Evolutionary conservation across 176 grass and related monocot genomes (phyloP).

Genomic region (Oryza longistaminata): DNA sequence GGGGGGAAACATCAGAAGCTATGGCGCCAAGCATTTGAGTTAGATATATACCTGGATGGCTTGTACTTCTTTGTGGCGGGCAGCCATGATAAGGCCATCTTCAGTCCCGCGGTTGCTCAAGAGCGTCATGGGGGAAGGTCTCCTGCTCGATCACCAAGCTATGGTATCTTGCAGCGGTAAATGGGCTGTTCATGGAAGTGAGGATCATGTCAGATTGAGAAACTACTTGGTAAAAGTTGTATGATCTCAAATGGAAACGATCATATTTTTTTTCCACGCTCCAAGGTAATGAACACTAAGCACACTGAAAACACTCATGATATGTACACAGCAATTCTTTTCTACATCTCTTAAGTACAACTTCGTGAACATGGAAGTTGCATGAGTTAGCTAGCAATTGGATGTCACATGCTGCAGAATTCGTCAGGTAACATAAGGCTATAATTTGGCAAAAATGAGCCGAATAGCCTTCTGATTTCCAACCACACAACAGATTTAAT

Average conservation of each 20-base stretch:
- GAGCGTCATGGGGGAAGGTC: constrained; percentile 72
- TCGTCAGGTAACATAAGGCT: background rate
- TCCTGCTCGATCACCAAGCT: constrained; percentile 92
- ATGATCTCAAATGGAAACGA: background rate
- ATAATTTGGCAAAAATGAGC: background rate
- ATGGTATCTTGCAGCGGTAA: constrained; percentile 85
- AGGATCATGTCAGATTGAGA: constrained; percentile 12
- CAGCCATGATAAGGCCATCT: constrained; percentile 91
- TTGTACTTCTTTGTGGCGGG: constrained; percentile 76
- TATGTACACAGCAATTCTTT: background rate
- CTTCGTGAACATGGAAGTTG: background rate
- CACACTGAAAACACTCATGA: background rate
- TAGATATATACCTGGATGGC: constrained; percentile 62
- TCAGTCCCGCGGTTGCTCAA: constrained; percentile 82
- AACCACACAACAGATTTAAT: background rate
- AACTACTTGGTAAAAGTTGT: background rate
- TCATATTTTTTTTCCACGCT: background rate
- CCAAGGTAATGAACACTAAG: background rate
- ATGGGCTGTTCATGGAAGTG: constrained; percentile 67
- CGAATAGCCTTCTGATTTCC: background rate
- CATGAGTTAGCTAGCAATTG: background rate
- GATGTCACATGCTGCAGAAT: background rate
- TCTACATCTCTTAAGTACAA: background rate
- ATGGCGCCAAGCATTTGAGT: background rate
- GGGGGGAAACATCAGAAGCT: too few species aligned